Conservation (phyloP, 2,329 filamentous ascomycete genomes). For the Pezicula neosporulosa region DNA sequence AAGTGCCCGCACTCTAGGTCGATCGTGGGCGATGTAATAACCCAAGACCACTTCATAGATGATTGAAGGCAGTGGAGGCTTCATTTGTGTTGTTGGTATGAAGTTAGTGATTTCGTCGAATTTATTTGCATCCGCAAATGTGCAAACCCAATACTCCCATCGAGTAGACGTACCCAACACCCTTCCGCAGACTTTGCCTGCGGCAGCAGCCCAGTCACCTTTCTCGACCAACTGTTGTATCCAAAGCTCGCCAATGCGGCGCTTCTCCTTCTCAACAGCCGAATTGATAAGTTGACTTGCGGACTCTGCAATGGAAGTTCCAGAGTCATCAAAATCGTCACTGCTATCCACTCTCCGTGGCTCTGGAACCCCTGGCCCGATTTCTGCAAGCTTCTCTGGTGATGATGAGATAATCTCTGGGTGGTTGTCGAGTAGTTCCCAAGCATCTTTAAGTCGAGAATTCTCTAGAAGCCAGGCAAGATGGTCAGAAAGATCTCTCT, state of each 20-base stretch:
- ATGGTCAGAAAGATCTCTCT: constrained; percentile 82
- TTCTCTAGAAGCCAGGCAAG: constrained; percentile 81
- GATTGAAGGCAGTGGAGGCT: constrained; percentile 72
- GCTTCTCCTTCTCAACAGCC: constrained; percentile 79
- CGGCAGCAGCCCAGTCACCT: constrained; percentile 72
- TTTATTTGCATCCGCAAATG: constrained; percentile 79
- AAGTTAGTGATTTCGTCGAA: constrained; percentile 87
- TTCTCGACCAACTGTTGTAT: constrained; percentile 77
- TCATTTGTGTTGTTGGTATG: constrained; percentile 74
- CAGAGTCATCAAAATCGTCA: constrained; percentile 74
- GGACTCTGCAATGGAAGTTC: constrained; percentile 59
- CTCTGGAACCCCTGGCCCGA: constrained; percentile 37
- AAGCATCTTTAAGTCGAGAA: constrained; percentile 78
- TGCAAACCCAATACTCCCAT: constrained; percentile 97
- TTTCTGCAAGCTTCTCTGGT: constrained; percentile 36
- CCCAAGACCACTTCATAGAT: constrained; percentile 88
- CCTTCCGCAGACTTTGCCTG: constrained; percentile 77
- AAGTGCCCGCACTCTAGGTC: constrained; percentile 71
- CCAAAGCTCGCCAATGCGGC: constrained; percentile 90
- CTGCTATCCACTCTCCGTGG: constrained; percentile 21
- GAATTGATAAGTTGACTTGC: constrained; percentile 56
- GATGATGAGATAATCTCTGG: constrained; percentile 62
- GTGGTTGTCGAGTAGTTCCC: constrained; percentile 84
- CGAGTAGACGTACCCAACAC: constrained; percentile 74
- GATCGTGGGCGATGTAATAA: constrained; percentile 81